A percentile compares a stretch with the other conserved stretches of the same genome.
phyloP scores from a whole-genome alignment of 352 stramenopile genomes.

The Phytophthora vignae region DNA sequence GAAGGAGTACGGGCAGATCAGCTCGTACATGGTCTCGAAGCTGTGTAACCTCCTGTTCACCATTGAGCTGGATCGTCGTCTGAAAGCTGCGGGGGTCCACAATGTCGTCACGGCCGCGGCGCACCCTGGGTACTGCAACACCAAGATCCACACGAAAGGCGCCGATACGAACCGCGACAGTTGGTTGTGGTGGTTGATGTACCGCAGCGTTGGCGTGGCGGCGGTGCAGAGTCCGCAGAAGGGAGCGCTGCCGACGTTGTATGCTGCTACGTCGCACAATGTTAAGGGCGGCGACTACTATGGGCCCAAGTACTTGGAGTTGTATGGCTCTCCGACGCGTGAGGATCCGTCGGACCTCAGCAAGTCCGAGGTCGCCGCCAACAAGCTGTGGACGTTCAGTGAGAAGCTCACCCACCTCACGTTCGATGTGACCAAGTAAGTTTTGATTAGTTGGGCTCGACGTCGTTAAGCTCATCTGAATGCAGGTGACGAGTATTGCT shows the following conservation, averaged over 20 bases:
- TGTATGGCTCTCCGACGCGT: constrained; percentile 26
- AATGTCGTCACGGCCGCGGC: constrained; percentile 33
- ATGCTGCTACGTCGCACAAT: constrained; percentile 16
- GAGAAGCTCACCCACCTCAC: constrained; percentile 1
- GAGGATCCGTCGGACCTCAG: not conserved
- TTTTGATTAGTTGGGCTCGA: no score
- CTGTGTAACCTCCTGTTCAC: constrained; percentile 92
- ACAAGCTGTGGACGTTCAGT: constrained; percentile 2
- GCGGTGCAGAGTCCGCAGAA: not conserved
- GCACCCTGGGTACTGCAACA: constrained; percentile 44
- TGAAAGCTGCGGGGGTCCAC: constrained; percentile 28
- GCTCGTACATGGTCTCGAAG: constrained; percentile 84
- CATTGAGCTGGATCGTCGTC: constrained; percentile 51
- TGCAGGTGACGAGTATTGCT: no score
- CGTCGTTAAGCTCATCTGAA: no score
- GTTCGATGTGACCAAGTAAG: not conserved
- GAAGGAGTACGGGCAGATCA: constrained; percentile 25
- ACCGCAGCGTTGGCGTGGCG: not conserved
- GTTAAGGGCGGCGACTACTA: constrained; percentile 18
- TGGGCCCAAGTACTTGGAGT: constrained; percentile 22
- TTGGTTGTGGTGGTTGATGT: constrained; percentile 12
- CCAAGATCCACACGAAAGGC: constrained; percentile 41
- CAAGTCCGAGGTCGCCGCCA: not conserved
- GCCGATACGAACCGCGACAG: constrained; percentile 40
- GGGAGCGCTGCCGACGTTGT: not conserved